A percentile compares a stretch with the other conserved stretches of the same genome.
These are phyloP conservation scores for Pseudoturritis turrita DNA, from an alignment of 345 rosid species.

Conservation along the genomic window DNA sequence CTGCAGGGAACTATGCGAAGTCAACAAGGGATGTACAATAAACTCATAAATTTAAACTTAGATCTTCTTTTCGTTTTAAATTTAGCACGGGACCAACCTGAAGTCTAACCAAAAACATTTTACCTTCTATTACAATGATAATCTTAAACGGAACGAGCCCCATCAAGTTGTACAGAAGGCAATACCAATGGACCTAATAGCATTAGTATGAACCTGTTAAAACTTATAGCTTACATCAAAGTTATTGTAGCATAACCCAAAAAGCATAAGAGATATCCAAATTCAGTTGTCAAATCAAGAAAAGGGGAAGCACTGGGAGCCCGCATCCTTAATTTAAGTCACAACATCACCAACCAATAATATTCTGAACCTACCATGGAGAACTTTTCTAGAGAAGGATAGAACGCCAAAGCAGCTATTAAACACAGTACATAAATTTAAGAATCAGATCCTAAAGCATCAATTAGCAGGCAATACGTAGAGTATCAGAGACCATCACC, in stretches of 20 bases:
- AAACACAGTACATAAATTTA: neutral
- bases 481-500: neutral
- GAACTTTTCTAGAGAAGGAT: neutral
- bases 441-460: neutral
- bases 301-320: conserved; percentile 13
- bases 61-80: conserved; percentile 31
- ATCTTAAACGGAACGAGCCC: conserved; percentile 64
- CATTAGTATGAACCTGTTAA: conserved; percentile 68
- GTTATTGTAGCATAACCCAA: conserved; percentile 32
- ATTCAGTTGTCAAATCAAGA: conserved; percentile 20
- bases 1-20: conserved; percentile 77
- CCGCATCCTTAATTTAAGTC: conserved; percentile 17
- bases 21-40: conserved; percentile 42
- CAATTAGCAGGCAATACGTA: neutral
- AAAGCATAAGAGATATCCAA: conserved; percentile 22
- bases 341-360: neutral
- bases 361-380: conserved; percentile 2
- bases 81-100: conserved; percentile 46
- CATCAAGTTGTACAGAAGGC: conserved; percentile 70
- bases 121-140: conserved; percentile 60
- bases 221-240: conserved; percentile 39
- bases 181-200: conserved; percentile 68
- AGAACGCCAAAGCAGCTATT: neutral
- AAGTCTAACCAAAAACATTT: conserved; percentile 39
- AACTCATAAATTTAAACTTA: conserved; percentile 36